These are phyloP conservation scores for Neonectria sp. DNA, from an alignment of 2,329 filamentous ascomycete genomes.

Conservation along the genomic window DNA sequence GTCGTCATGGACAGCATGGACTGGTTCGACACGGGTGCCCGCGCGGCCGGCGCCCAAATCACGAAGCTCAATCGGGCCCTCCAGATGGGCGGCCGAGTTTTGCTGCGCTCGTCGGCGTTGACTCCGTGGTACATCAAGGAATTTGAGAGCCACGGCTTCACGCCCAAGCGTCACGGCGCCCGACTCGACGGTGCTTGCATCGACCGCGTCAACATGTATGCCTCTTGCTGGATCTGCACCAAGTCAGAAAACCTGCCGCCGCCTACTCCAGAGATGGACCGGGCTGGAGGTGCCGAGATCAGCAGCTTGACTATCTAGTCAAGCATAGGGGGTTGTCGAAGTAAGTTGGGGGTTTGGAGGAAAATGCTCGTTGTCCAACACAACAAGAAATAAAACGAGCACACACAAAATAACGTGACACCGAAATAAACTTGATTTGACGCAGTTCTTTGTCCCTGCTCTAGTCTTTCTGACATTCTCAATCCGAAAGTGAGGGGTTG, in stretches of 20 bases:
- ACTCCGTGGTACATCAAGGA: conserved; percentile 89
- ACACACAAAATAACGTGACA: too few relatives aligned
- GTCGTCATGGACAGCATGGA: conserved; percentile 98
- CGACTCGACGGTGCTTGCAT: conserved; percentile 84
- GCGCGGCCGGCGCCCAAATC: conserved; percentile 79
- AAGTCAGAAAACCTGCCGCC: conserved; percentile 75
- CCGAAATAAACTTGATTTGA: background rate
- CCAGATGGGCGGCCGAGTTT: conserved; percentile 82
- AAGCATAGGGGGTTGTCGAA: background rate
- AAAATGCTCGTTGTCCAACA: background rate
- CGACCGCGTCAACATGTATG: conserved; percentile 98
- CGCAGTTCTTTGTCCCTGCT: background rate
- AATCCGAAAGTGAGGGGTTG: background rate
- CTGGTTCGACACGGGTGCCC: conserved; percentile 82
- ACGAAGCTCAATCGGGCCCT: conserved; percentile 85
- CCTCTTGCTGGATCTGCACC: conserved; percentile 91
- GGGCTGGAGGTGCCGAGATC: conserved; percentile 58
- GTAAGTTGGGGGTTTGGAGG: background rate
- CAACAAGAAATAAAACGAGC: background rate
- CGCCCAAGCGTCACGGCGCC: conserved; percentile 79
- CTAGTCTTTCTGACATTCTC: background rate
- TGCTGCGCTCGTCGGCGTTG: conserved; percentile 85
- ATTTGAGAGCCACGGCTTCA: conserved; percentile 85
- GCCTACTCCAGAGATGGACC: conserved; percentile 68
- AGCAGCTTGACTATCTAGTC: conserved; percentile 56